Evolutionary conservation across 192 early-diverging fungal species (phyloP), one percentile per base, ranked within the genome.

Genomic region (Coemansia sp.): DNA sequence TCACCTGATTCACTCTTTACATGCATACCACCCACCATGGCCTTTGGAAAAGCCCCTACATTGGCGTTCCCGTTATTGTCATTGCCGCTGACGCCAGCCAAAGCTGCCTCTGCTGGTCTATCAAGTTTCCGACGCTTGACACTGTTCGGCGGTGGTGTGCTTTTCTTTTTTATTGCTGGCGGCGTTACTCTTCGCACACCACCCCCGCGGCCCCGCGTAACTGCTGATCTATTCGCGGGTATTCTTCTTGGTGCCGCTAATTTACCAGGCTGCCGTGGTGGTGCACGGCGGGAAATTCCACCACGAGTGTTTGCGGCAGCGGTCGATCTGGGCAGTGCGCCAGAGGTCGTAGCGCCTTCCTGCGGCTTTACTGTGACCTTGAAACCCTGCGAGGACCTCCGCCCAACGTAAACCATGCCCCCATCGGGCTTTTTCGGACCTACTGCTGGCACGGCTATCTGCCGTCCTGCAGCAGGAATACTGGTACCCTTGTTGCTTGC

Each of bases 301-400:
- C 12, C 52, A 9, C 57, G n/a, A 41, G 41, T 21, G 50, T 53
- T 58, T 49, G 56, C 50, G 24, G 12, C 30, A 21, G 31, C 54
- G 22, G 49, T 38, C 49, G 48, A 7, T 34, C 48, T 23, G 16
- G 54, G 24, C 31, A 10, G 34, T 16, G 44, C 6, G 55, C 12
- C 26, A n/a, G 14, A 9, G n/a, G 59, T 28, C n/a, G 73, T 19
- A 3, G 23, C 49, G 30, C 50, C 49, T 24, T 52, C 60, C 25
- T 34, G 32, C 7, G 65, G 63, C 51, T 66, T 78, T 22, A 63
- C 64, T 16, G 76, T 49, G 34, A 78, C 76, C 21, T 56, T 73
- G 60, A 78, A 78, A 1, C 76, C 76, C 58, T 69, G 65, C 4
- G 76, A 72, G 7, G 76, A 78, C 24, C 76, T 63, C 16, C 76